Evolutionary conservation across 2,329 filamentous ascomycete species (phyloP), one percentile per base, ranked within the genome.

Genomic region (Colletotrichum sp.): DNA sequence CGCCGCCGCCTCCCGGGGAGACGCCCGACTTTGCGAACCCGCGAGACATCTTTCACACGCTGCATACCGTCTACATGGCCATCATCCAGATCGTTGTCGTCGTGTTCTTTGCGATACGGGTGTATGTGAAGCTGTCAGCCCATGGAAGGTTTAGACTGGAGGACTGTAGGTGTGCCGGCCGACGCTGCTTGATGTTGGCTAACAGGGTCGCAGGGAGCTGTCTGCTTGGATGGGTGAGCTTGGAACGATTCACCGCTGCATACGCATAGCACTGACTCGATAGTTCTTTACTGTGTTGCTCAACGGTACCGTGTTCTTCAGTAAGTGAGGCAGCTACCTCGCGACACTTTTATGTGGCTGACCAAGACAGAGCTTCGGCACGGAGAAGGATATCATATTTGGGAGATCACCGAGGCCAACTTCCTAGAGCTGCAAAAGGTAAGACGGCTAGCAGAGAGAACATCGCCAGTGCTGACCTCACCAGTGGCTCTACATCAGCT

Each of bases 401-500:
- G 74, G 74, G 74, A 76, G 30, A 52, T 74, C 34, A 76, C 74
- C 12, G 57, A 59, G n/a, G 21, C 9, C 36, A 55, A 66, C 14
- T 73, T 65, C 8, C 24, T 28, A 12, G 43, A 74, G 21, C 43
- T 74, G 7, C 70, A 76, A 36, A 69, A 74, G 70, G 74, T 69
- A 34, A 39, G 59, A 2, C 18, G 5, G 1, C n/a, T 5, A 4
- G 12, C 4, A 18, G 16, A 36, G 18, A 3, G 12, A n/a, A 61
- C 9, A 39, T n/a, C 26, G 5, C n/a, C 14, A 6, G 14, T 28
- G 39, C 48, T 72, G 18, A 75, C 24, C 52, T 24, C 7, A 57
- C 28, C 55, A 80, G 81, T 80, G 80, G 81, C 69, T 82, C 14
- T 81, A 83, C 39, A 78, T 78, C 52, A 77, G 79, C 69, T 78